These are phyloP conservation scores for Trichomonas tenax DNA, from an alignment of 208 protist genomes.

Conservation along the genomic window DNA sequence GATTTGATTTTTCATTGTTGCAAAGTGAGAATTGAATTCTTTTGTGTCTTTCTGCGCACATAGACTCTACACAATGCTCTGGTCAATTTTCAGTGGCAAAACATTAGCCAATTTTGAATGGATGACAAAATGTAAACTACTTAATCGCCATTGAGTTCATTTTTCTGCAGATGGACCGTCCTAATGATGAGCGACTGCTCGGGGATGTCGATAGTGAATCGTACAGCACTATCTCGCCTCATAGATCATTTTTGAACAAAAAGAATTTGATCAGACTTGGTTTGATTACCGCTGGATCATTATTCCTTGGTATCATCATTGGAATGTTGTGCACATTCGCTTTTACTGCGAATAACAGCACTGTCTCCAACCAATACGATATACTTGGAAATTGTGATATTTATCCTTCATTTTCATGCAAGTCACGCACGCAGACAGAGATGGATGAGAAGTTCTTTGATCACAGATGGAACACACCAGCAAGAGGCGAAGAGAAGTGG, in stretches of 20 bases:
- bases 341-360: not conserved
- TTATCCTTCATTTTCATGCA: not conserved
- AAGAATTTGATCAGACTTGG: not conserved
- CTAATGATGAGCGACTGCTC: not conserved
- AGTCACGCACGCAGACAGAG: not conserved
- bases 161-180: not conserved
- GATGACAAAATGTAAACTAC: too few relatives aligned
- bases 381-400: not conserved
- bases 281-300: not conserved
- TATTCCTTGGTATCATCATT: not conserved
- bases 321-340: not conserved
- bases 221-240: not conserved
- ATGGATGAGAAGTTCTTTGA: not conserved
- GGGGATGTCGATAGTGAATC: not conserved
- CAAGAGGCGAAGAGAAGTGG: constrained; percentile 21
- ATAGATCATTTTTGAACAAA: not conserved
- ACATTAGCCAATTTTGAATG: too few relatives aligned
- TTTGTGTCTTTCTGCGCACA: too few relatives aligned
- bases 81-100: too few relatives aligned
- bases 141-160: too few relatives aligned
- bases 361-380: not conserved
- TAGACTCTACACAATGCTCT: too few relatives aligned
- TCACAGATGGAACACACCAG: constrained; percentile 30
- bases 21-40: too few relatives aligned
- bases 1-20: too few relatives aligned